Evolutionary conservation across 768 basidiomycete species (phyloP), one percentile per base, ranked within the genome.

Genomic region (Hericium erinaceus): DNA sequence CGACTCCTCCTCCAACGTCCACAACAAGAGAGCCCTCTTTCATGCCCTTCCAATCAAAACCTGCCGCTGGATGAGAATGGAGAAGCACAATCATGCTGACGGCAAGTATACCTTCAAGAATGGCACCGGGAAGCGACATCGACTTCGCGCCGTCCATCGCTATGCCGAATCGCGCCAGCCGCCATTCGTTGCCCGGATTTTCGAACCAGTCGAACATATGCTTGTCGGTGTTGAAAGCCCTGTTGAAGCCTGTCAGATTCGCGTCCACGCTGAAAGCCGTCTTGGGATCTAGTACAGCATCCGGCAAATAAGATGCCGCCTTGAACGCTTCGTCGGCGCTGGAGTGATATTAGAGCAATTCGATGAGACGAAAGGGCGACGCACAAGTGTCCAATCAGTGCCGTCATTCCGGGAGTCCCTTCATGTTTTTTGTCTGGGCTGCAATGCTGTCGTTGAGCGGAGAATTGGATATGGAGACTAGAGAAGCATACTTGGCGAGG

Each of bases 1-100:
- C 86, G 38, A 87, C 81, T 3, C 86, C 85, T 13, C 86, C 86
- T 1, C 86, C 85, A 2, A 87, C 83, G 57, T 88, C 86, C 4
- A 87, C 78, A 12, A 87, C 71, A 3, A 80, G 65, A 9, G 80
- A 74, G 12, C 75, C 77, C n/a, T 66, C 65, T 0, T 75, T 74
- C 28, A 88, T n/a, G 44, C 44, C 20, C 44, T 46, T 46, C 44
- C 44, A 46, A 20, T 46, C 44, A 11, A 46, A 46, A 10, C 44
- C 44, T 46, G 20, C 5, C 1, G 9, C 6, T 33, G 6, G 18
- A 16, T 46, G 44, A 20, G 5, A 20, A 46, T 18, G 16, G n/a
- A n/a, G n/a, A n/a, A 46, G 44, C 44, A 11, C 44, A 13, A 6
- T 3, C 18, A 9, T 18, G 49, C 2, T 3, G 33, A 33, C 18